Conservation (phyloP, 2,329 filamentous ascomycete genomes). For the Aspergillus awamori region DNA sequence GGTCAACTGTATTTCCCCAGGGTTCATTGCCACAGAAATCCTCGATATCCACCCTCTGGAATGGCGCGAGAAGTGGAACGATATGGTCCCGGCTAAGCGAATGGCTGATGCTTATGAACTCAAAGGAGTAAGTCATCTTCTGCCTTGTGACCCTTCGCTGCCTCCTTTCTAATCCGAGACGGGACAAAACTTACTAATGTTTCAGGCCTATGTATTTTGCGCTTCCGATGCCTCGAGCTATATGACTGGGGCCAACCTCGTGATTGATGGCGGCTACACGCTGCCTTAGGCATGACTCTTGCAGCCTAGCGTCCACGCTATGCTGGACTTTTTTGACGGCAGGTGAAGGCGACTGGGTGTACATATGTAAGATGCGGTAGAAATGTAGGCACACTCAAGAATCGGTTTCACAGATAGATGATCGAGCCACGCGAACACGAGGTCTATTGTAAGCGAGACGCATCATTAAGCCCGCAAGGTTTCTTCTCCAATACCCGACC, state of each 20-base stretch:
- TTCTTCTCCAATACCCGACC: no score
- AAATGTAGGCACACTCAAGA: neutral
- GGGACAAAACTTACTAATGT: no score
- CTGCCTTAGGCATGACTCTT: slow-evolving; percentile 22
- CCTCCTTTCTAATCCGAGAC: neutral
- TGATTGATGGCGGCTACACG: slow-evolving; percentile 54
- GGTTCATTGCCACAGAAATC: slow-evolving; percentile 47
- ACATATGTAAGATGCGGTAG: neutral
- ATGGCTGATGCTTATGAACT: slow-evolving; percentile 44
- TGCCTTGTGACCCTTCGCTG: neutral
- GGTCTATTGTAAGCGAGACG: no score
- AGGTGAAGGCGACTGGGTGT: neutral
- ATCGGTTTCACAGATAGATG: neutral
- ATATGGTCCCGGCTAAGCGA: slow-evolving; percentile 43
- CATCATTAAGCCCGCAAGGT: no score
- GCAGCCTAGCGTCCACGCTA: neutral
- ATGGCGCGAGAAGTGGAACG: slow-evolving; percentile 39
- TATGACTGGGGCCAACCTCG: slow-evolving; percentile 52
- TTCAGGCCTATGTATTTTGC: slow-evolving; percentile 33
- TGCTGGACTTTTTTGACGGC: neutral
- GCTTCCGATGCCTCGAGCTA: slow-evolving; percentile 53
- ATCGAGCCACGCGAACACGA: neutral
- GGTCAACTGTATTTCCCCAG: slow-evolving; percentile 47
- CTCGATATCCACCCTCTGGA: slow-evolving; percentile 38
- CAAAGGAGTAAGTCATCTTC: slow-evolving; percentile 34